Evolutionary conservation across 108 stramenopile genomes (phyloP).

Genomic region (Conticribra weissflogii): DNA sequence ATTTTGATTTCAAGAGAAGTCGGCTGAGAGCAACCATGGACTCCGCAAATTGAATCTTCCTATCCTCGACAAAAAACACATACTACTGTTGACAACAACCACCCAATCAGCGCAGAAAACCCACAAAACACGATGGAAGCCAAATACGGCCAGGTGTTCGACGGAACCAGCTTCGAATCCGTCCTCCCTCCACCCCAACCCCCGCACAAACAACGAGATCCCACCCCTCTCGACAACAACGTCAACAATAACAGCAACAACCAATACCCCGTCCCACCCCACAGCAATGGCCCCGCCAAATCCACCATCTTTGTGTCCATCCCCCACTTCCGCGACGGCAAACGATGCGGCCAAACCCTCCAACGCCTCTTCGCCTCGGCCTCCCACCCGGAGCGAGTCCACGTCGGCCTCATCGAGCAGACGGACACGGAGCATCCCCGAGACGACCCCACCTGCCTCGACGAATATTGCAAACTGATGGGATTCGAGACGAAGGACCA

Average conservation of each 20-base stretch:
- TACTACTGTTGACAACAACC: no score
- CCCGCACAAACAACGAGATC: constrained; percentile 9
- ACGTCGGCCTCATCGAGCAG: constrained; percentile 85
- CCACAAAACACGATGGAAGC: not conserved
- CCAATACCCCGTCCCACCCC: constrained; percentile 10
- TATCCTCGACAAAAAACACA: no score
- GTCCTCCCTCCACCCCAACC: constrained; percentile 12
- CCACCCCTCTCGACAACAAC: constrained; percentile 1
- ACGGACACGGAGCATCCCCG: constrained; percentile 40
- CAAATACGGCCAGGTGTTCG: constrained; percentile 49
- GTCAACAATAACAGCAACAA: not conserved
- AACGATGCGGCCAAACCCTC: constrained; percentile 75
- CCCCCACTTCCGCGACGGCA: constrained; percentile 77
- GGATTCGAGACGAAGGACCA: constrained; percentile 34
- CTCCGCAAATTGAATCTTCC: no score
- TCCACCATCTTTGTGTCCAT: constrained; percentile 73
- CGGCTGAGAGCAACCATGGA: no score
- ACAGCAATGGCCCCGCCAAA: not conserved
- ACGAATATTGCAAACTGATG: constrained; percentile 45
- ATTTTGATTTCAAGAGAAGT: no score
- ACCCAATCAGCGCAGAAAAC: not conserved
- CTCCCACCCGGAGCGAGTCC: constrained; percentile 67
- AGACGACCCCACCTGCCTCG: constrained; percentile 44
- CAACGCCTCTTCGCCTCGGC: constrained; percentile 72
- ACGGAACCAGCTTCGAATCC: constrained; percentile 46